Evolutionary conservation across 192 early-diverging fungal species (phyloP), one percentile per base, ranked within the genome.

Genomic region (Rhizophagus clarus): DNA sequence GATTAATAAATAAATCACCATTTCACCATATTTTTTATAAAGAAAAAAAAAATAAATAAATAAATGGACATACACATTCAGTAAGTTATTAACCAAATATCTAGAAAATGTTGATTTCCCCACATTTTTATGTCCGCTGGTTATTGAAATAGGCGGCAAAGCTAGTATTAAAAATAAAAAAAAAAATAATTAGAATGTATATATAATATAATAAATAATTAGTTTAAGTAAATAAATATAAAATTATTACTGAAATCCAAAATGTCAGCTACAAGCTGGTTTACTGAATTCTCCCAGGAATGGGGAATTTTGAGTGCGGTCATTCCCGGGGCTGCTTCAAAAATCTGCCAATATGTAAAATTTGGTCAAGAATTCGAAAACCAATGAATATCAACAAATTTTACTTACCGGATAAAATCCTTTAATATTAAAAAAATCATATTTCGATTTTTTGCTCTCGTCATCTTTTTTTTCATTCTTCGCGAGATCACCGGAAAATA

Each of bases 101-200:
- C 92, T 88, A n/a, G 90, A 84, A 76, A 96, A 93, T 0, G 95
- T 97, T 26, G 96, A 97, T 83, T 99, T 99, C 2, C 97, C 97
- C 68, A 91, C 90, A 40, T 94, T 92, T 81, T 92, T 94, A 62
- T 85, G 86, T 10, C 97, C 97, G 31, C 93, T 91, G 34, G 95
- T 86, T 7, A 93, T 89, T 3, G 86, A 82, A 0, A 94, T 84
- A 11, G 89, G 89, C 15, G 87, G 79, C 0, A 61, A n/a, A 37
- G 82, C 74, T 63, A 80, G 70, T 29, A 70, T 12, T 22, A 28
- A 28, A 72, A n/a, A n/a, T n/a, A n/a, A n/a, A n/a, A n/a, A n/a
- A n/a, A n/a, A n/a, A n/a, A 68, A 20, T 17, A 51, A 51, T 4
- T 17, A 4, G 17, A 56, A 14, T 12, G 47, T 17, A 49, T 15